phyloP scores from a whole-genome alignment of 1,284 basidiomycete genomes.

The Violaceomyces palustris region DNA sequence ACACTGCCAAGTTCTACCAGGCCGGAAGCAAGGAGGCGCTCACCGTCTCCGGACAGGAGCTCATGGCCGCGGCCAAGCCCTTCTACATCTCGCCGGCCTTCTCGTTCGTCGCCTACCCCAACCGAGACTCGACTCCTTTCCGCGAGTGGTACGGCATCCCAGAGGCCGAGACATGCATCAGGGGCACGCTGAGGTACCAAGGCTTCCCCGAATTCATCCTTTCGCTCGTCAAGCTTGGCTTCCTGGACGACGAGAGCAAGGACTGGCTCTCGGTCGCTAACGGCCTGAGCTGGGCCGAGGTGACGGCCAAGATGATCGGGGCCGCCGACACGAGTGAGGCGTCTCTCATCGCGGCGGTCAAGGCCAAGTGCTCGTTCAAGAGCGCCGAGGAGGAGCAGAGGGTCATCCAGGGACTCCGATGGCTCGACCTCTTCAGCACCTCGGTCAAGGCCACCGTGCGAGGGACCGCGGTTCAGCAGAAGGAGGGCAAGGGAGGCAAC shows the following conservation, averaged over 20 bases:
- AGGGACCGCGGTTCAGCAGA: conserved; percentile 56
- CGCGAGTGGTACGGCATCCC: conserved; percentile 78
- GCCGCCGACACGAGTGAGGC: conserved; percentile 64
- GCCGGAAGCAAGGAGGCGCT: conserved; percentile 34
- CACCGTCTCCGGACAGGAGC: conserved; percentile 44
- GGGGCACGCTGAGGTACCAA: conserved; percentile 92
- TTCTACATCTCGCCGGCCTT: conserved; percentile 95
- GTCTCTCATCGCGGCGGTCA: conserved; percentile 35
- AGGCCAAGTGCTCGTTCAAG: conserved; percentile 33
- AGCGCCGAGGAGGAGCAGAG: conserved; percentile 33
- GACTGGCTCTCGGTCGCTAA: conserved; percentile 60
- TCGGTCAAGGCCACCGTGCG: conserved; percentile 58
- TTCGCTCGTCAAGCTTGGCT: conserved; percentile 80
- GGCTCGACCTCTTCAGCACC: conserved; percentile 80
- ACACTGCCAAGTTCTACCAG: conserved; percentile 70
- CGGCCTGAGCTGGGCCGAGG: conserved; percentile 59
- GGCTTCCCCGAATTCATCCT: conserved; percentile 97
- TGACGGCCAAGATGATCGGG: conserved; percentile 73
- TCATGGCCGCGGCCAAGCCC: conserved; percentile 64
- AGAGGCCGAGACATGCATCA: conserved; percentile 84
- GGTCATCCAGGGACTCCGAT: conserved; percentile 60
- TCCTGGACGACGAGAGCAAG: conserved; percentile 72
- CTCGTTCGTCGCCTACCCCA: conserved; percentile 95
- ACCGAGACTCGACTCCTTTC: conserved; percentile 90
- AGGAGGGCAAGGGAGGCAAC: conserved; percentile 67